These are phyloP conservation scores for Arachis hypogaea DNA, from an alignment of 306 rosid species.

Conservation along the genomic window DNA sequence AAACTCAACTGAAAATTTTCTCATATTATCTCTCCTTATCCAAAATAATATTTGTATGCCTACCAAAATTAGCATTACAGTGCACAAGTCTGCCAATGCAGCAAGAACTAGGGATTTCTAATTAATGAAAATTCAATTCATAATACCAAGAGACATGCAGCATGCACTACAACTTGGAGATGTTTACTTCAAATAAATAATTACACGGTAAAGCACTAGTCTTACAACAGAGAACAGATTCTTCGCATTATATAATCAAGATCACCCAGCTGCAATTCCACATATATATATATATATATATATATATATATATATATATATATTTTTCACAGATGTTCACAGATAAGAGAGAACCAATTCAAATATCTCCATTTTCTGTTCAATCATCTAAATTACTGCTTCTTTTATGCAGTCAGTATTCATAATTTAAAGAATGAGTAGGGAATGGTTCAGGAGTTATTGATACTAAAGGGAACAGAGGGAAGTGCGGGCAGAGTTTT, in stretches of 20 bases:
- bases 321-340: not conserved
- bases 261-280: not conserved
- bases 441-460: no score
- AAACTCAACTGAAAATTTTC: no score
- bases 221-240: constrained; percentile 26
- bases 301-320: no score
- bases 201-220: not conserved
- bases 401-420: no score
- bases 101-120: not conserved
- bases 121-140: constrained; percentile 17
- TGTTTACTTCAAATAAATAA: not conserved
- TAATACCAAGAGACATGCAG: not conserved
- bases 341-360: not conserved
- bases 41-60: not conserved
- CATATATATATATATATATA: no score
- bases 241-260: constrained; percentile 1
- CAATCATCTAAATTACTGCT: not conserved
- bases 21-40: constrained; percentile 15
- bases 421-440: no score
- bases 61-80: constrained; percentile 7
- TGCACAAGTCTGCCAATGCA: constrained; percentile 10
- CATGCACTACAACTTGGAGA: constrained; percentile 3
- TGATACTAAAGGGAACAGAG: not conserved
- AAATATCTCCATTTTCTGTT: not conserved
- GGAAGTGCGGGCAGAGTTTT: constrained; percentile 5